Base-by-base conservation (phyloP, 768 basidiomycete species). In the Termitomyces bulborhizus region DNA sequence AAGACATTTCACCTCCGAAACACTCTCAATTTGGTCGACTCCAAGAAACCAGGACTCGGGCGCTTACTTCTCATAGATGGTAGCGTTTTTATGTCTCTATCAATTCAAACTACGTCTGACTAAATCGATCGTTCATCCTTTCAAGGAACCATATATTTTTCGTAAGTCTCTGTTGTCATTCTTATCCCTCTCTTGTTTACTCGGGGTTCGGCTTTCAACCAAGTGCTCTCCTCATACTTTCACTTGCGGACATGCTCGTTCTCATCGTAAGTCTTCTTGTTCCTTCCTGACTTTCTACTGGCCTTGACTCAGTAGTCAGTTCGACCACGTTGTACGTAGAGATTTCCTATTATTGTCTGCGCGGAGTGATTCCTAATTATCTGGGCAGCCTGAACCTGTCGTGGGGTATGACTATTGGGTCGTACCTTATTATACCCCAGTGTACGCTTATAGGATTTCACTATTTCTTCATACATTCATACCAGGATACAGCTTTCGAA, bases 401-500 rank as follows among this genome's bases (percentile, higher is more conserved):
- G 65, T 68, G 1, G 65, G 67, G 6, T 70, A 69, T 53, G 66
- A 68, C 45, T 70, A 69, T 53, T 70, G 68, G 69, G 68, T 70
- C 15, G 69, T 70, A 7, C 69, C 69, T 12, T 70, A 68, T 49
- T 70, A 67, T 36, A 70, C 66, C 0, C 69, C 69, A 40, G 69
- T 69, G 69, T 68, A 58, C 29, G 69, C 60, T 26, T 6, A 45
- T 42, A 31, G 8, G 18, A 27, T 21, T 48, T 29, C 9, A 11
- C 3, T 13, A 12, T 13, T 13, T 37, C 18, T 31, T 24, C 29
- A n/a, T 21, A 16, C 21, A 24, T 47, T 29, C 21, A 27, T 31
- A 36, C 15, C 41, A 26, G 12, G 13, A 46, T n/a, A 37, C 51
- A 68, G 67, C 2, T 70, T 70, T 55, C 66, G 69, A 29, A 70